Base-by-base conservation (phyloP, 2,329 filamentous ascomycete genomes). In the Fusarium pininemorale region DNA sequence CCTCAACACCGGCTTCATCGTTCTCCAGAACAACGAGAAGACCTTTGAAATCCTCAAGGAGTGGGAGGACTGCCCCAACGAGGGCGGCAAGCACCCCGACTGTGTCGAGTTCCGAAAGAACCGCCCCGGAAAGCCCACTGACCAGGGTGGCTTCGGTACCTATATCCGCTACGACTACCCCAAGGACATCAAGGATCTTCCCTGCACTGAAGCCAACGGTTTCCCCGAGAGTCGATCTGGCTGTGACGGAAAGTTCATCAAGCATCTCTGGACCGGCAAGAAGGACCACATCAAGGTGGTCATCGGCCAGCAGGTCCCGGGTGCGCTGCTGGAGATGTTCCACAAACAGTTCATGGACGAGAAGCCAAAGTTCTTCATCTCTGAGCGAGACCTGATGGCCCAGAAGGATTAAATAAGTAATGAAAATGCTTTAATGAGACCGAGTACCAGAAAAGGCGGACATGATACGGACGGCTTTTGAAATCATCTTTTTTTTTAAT, bases 1-100 rank as follows among this genome's bases (percentile, higher is more conserved):
- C 82, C 82, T 84, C 75, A 88, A 88, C 80, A 87, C 87, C 3
- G 87, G 87, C 24, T 88, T 88, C 81, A 87, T 88, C 77, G 80
- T 88, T 44, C 83, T 86, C 7, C 87, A 88, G 79, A 87, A 87
- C 78, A 86, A 86, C 73, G 77, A 82, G 22, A 83, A 83, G 70
- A 86, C 85, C 2, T 83, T 84, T 70, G 81, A 85, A 38, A 86
- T 89, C 41, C 80, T 88, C 44, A 82, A 85, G 66, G 85, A 85
- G 50, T 88, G 87, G 87, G 80, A 82, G 39, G 79, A 78, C 55
- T 86, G 84, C 71, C 80, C 84, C 32, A 78, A 83, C 48, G 83
- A 85, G 15, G 75, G 79, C 50, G 81, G 81, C 72, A 82, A 80
- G 69, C 80, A 80, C 67, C 81, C 82, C 50, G 80, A 82, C 22